Base-by-base conservation (phyloP, 2,329 filamentous ascomycete species). In the Orbilia ellipsospora region DNA sequence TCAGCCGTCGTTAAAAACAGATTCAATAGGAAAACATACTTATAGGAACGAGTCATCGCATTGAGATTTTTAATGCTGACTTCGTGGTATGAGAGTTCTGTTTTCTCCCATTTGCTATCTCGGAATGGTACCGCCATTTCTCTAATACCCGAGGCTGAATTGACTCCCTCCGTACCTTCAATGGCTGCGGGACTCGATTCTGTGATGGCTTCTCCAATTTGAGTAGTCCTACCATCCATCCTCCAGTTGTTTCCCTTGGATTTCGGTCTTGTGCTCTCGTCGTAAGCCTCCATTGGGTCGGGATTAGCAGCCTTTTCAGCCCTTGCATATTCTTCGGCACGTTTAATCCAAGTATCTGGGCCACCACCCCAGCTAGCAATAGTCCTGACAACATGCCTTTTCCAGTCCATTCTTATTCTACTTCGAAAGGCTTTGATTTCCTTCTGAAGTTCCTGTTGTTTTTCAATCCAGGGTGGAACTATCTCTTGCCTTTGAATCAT, bases 401-500 rank as follows among this genome's bases (percentile, higher is more conserved):
- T 89, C 94, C 94, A 98, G 79, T 96, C 93, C 48, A 86, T 88
- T 42, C 94, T 86, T 75, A 98, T 81, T n/a, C 92, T 85, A 1
- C 85, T 83, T 1, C 95, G 87, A 80, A 99, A 97, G 0, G 86
- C 85, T 12, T 85, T 86, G 0, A 90, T 87, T 0, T 91, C 87
- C 74, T 88, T 89, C 10, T 89, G 86, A 4, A 98, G 84, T 80
- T 97, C 93, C 81, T 98, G 94, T 82, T 99, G 95, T 83, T 97
- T 98, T 83, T 99, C 95, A 73, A 99, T 98, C 95, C 95, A 99
- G 0, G 94, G 94, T 0, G 95, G 95, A 0, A 96, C 92, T 73
- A 98, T 92, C 18, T 97, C 94, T 82, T 99, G 95, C 72, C 91
- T 90, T 83, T 97, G 92, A 77, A 99, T 97, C 85, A 98, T 97